These are phyloP conservation scores for Lasiosphaeris hirsuta DNA, from an alignment of 495 filamentous ascomycete species.

Conservation along the genomic window DNA sequence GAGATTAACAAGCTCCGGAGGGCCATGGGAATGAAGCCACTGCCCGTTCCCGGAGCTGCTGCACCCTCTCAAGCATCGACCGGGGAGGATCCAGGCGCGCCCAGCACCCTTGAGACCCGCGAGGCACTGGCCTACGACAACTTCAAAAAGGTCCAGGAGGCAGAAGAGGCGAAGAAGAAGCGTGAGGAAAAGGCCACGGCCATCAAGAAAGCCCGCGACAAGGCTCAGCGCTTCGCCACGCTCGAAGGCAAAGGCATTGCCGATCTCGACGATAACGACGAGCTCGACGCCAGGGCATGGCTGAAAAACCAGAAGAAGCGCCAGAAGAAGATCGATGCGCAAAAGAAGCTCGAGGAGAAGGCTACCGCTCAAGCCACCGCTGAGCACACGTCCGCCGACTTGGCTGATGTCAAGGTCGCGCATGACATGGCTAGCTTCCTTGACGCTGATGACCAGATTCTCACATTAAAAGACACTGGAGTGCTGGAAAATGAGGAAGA, in stretches of 20 bases:
- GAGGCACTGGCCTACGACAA: slow-evolving; percentile 71
- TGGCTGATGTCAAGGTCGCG: slow-evolving; percentile 86
- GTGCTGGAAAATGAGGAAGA: slow-evolving; percentile 85
- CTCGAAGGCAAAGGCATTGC: slow-evolving; percentile 80
- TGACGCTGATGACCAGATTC: slow-evolving; percentile 74
- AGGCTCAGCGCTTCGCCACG: slow-evolving; percentile 66
- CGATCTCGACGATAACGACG: slow-evolving; percentile 60
- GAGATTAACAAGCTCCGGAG: slow-evolving; percentile 91
- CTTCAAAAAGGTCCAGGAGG: slow-evolving; percentile 52
- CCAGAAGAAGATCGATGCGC: slow-evolving; percentile 82
- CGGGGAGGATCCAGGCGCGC: slow-evolving; percentile 56
- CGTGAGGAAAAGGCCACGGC: slow-evolving; percentile 74
- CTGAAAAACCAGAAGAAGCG: slow-evolving; percentile 82
- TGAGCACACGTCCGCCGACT: slow-evolving; percentile 75
- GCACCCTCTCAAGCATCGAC: slow-evolving; percentile 31
- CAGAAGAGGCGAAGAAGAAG: slow-evolving; percentile 62
- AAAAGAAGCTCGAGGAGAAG: slow-evolving; percentile 66
- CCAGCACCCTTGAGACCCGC: slow-evolving; percentile 75
- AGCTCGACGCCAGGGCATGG: slow-evolving; percentile 83
- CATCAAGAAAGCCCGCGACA: slow-evolving; percentile 85
- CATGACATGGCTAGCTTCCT: slow-evolving; percentile 77
- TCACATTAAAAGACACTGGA: slow-evolving; percentile 86
- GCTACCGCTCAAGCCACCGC: slow-evolving; percentile 43
- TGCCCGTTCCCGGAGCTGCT: slow-evolving; percentile 71
- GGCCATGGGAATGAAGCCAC: slow-evolving; percentile 83